Conservation (phyloP, 2,329 filamentous ascomycete genomes). For the Ophiocordyceps unilateralis region DNA sequence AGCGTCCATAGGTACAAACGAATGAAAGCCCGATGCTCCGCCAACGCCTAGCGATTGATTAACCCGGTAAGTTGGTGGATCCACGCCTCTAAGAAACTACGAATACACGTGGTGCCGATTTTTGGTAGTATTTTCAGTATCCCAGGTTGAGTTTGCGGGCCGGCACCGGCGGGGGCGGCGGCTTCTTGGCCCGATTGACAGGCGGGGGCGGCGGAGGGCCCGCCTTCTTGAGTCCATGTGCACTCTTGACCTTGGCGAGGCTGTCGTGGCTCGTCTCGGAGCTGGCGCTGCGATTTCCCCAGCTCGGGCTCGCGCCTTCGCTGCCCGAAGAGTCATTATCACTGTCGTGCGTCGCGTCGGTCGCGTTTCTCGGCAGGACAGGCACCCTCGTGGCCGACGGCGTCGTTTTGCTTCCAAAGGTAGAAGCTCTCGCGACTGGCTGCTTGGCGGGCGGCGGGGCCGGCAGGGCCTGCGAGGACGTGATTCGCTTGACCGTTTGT, state of each 20-base stretch:
- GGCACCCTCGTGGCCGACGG: conserved; percentile 13
- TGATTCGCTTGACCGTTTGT: conserved; percentile 22
- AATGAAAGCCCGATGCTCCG: background rate
- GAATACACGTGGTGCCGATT: background rate
- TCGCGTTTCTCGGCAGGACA: conserved; percentile 26
- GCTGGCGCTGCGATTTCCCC: conserved; percentile 32
- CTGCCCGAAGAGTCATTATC: conserved; percentile 28
- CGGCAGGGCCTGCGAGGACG: conserved; percentile 10
- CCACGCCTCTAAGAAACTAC: background rate
- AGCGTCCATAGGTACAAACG: background rate
- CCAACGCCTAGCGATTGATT: background rate
- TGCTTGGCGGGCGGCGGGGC: conserved; percentile 19
- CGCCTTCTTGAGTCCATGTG: conserved; percentile 28
- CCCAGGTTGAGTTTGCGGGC: conserved; percentile 11
- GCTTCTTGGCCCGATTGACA: conserved; percentile 26
- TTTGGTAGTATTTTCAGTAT: conserved; percentile 1
- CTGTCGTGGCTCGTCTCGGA: conserved; percentile 40
- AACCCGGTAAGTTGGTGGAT: background rate
- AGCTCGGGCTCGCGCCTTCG: conserved; percentile 33
- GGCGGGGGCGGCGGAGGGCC: conserved; percentile 35
- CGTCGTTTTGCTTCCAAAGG: conserved; percentile 17
- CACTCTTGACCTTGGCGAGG: conserved; percentile 10
- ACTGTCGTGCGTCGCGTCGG: conserved; percentile 13
- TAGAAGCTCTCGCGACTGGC: conserved; percentile 18
- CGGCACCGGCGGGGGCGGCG: conserved; percentile 17